These are phyloP conservation scores for Cardamine occulta DNA, from an alignment of 345 rosid species.

Conservation along the genomic window DNA sequence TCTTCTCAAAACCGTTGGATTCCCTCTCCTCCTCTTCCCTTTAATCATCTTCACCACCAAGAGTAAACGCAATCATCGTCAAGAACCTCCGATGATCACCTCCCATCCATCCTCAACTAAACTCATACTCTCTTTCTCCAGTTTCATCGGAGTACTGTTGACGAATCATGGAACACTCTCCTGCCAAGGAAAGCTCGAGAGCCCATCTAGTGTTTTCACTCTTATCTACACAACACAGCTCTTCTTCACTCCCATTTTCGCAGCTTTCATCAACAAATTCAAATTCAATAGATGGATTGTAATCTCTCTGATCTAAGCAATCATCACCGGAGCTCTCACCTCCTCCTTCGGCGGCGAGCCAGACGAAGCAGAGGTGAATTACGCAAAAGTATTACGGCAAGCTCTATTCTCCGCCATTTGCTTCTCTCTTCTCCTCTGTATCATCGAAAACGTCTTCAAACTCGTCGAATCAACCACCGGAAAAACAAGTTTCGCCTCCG, in stretches of 20 bases:
- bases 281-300: conserved; percentile 42
- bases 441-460: conserved; percentile 39
- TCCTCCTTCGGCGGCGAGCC: conserved; percentile 43
- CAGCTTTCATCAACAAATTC: conserved; percentile 29
- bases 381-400: conserved; percentile 19
- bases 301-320: conserved; percentile 36
- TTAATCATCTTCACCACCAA: conserved; percentile 37
- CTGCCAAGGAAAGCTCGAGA: conserved; percentile 30
- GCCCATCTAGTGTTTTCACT: conserved; percentile 23
- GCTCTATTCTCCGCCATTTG: conserved; percentile 36
- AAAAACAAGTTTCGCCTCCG: conserved; percentile 37
- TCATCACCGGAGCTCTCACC: conserved; percentile 48
- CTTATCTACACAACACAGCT: conserved; percentile 45
- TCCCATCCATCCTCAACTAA: conserved; percentile 10
- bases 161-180: conserved; percentile 35
- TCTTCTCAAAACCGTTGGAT: conserved; percentile 41
- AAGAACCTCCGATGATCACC: conserved; percentile 19
- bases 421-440: conserved; percentile 42
- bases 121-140: background rate
- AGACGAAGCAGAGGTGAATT: conserved; percentile 28
- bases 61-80: conserved; percentile 19
- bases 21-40: conserved; percentile 45
- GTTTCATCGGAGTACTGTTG: conserved; percentile 32
- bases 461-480: conserved; percentile 10
- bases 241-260: conserved; percentile 38